These are phyloP conservation scores for Cladosporium sp. DNA, from an alignment of 2,329 filamentous ascomycete species.

Conservation along the genomic window DNA sequence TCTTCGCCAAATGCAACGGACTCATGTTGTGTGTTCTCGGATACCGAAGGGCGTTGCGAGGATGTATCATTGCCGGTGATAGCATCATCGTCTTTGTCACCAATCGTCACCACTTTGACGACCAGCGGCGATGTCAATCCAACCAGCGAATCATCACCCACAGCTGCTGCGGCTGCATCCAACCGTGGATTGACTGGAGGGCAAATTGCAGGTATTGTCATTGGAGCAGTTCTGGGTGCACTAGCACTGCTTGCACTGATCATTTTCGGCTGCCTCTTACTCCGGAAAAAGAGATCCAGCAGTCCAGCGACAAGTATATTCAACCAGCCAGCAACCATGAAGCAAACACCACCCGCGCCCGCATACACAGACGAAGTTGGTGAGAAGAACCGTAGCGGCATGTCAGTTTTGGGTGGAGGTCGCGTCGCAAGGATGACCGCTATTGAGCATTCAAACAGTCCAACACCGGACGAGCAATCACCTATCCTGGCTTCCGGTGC, in stretches of 20 bases:
- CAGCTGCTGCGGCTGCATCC: constrained; percentile 21
- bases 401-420: constrained; percentile 76
- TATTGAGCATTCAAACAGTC: constrained; percentile 67
- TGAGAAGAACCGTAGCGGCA: constrained; percentile 44
- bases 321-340: constrained; percentile 75
- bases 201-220: constrained; percentile 82
- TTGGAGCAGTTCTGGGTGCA: constrained; percentile 70
- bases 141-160: constrained; percentile 24
- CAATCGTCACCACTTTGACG: constrained; percentile 58
- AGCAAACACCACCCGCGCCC: constrained; percentile 35
- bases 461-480: constrained; percentile 24
- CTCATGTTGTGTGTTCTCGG: constrained; percentile 83
- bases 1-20: constrained; percentile 89
- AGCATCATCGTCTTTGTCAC: constrained; percentile 57
- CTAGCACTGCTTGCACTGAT: constrained; percentile 64
- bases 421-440: constrained; percentile 95
- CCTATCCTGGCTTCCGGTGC: constrained; percentile 10
- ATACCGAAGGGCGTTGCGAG: constrained; percentile 67
- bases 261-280: constrained; percentile 51
- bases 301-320: constrained; percentile 71
- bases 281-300: constrained; percentile 51
- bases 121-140: constrained; percentile 20
- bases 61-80: constrained; percentile 66
- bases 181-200: constrained; percentile 66
- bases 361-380: constrained; percentile 37